These are phyloP conservation scores for Leccinum pellstonianum DNA, from an alignment of 768 basidiomycete species.

Conservation along the genomic window DNA sequence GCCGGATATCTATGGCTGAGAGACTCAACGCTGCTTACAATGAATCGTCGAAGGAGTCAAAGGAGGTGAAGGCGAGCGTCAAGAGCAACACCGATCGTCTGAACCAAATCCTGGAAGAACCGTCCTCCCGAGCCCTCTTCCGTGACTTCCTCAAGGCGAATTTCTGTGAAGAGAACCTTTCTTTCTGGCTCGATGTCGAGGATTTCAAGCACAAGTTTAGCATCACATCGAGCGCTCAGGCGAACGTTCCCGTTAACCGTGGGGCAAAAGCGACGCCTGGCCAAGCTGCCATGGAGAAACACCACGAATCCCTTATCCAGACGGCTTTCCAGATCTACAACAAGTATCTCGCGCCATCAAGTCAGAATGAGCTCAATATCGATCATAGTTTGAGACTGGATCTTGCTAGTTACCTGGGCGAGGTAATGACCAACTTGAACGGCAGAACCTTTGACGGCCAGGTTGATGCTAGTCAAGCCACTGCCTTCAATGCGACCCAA, in stretches of 20 bases:
- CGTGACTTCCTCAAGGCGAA: slow-evolving; percentile 92
- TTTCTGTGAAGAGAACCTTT: slow-evolving; percentile 97
- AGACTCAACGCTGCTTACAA: slow-evolving; percentile 54
- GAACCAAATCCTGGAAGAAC: slow-evolving; percentile 90
- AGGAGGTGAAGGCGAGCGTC: slow-evolving; percentile 49
- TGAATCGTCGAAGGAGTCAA: slow-evolving; percentile 50
- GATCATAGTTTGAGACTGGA: slow-evolving; percentile 96
- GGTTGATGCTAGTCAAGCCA: slow-evolving; percentile 78
- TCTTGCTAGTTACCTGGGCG: slow-evolving; percentile 88
- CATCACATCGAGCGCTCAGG: slow-evolving; percentile 90
- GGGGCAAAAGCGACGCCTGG: slow-evolving; percentile 58
- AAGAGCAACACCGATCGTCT: slow-evolving; percentile 93
- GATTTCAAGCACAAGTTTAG: slow-evolving; percentile 97
- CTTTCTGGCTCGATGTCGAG: slow-evolving; percentile 95
- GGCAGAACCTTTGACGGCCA: slow-evolving; percentile 78
- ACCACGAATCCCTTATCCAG: slow-evolving; percentile 92
- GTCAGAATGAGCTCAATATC: slow-evolving; percentile 95
- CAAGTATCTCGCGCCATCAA: slow-evolving; percentile 93
- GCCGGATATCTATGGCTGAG: slow-evolving; percentile 76
- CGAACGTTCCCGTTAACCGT: slow-evolving; percentile 43
- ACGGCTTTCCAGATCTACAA: slow-evolving; percentile 94
- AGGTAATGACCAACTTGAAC: slow-evolving; percentile 75
- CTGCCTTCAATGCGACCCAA: slow-evolving; percentile 90
- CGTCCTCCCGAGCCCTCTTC: slow-evolving; percentile 84
- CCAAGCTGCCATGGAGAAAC: slow-evolving; percentile 91